Percentiles rank a stretch among this genome's conserved stretches.
phyloP scores from a whole-genome alignment of 768 basidiomycete species.

The Crucibulum laeve region DNA sequence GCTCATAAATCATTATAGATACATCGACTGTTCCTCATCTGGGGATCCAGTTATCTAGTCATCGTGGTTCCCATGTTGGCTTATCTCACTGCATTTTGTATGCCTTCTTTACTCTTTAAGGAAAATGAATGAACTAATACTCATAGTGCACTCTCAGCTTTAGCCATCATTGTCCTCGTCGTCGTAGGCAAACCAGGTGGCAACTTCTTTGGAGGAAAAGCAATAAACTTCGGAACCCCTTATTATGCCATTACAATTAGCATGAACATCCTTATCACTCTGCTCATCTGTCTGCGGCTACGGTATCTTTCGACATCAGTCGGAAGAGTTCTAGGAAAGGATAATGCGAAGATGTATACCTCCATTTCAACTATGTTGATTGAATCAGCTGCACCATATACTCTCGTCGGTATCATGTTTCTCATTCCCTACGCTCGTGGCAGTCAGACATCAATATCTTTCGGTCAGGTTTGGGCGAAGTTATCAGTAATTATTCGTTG shows the following conservation, averaged over 20 bases:
- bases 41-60: slow-evolving; percentile 18
- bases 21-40: slow-evolving; percentile 25
- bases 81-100: slow-evolving; percentile 23
- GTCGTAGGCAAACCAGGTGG: slow-evolving; percentile 32
- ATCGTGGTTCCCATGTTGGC: slow-evolving; percentile 19
- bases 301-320: slow-evolving; percentile 22
- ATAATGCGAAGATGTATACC: slow-evolving; percentile 30
- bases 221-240: slow-evolving; percentile 32
- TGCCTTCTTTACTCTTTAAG: slow-evolving; percentile 3
- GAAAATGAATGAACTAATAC: not conserved
- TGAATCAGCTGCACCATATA: slow-evolving; percentile 37
- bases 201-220: slow-evolving; percentile 32
- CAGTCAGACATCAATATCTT: slow-evolving; percentile 26
- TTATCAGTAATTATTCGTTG: slow-evolving; percentile 27
- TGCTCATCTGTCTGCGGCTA: slow-evolving; percentile 33
- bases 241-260: slow-evolving; percentile 36
- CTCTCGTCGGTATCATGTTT: slow-evolving; percentile 30
- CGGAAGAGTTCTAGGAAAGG: slow-evolving; percentile 19
- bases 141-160: slow-evolving; percentile 15
- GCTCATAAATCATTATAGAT: slow-evolving; percentile 12
- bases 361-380: slow-evolving; percentile 30
- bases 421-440: slow-evolving; percentile 31
- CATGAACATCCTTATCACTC: slow-evolving; percentile 38
- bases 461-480: slow-evolving; percentile 38
- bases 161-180: slow-evolving; percentile 36